phyloP scores from a whole-genome alignment of 2,329 filamentous ascomycete genomes.

The Stachybotrys elegans region DNA sequence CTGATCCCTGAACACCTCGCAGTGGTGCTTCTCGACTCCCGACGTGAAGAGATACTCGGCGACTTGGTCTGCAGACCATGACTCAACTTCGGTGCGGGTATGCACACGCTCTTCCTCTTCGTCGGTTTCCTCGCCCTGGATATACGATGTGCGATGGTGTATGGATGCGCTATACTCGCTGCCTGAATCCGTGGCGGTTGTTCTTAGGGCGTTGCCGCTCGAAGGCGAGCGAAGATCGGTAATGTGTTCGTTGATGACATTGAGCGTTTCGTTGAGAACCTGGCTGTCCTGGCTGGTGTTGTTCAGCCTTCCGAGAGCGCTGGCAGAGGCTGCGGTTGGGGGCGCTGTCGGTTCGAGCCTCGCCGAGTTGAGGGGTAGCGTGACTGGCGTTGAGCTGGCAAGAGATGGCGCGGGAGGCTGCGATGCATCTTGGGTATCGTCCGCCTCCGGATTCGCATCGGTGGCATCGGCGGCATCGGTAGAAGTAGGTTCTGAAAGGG shows the following conservation, averaged over 20 bases:
- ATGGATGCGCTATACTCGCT: conserved; percentile 85
- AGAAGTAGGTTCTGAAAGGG: conserved; percentile 17
- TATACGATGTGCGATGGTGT: conserved; percentile 78
- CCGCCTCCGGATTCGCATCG: conserved; percentile 18
- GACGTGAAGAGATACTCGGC: conserved; percentile 82
- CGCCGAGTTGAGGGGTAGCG: conserved; percentile 38
- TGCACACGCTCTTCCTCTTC: conserved; percentile 80
- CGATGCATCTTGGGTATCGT: conserved; percentile 23
- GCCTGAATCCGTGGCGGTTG: conserved; percentile 66
- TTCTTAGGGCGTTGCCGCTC: conserved; percentile 45
- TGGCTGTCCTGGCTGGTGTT: conserved; percentile 51
- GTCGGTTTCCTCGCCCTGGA: conserved; percentile 91
- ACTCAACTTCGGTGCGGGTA: conserved; percentile 65
- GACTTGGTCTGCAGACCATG: conserved; percentile 77
- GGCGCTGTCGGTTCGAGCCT: conserved; percentile 27
- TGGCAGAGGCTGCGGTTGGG: conserved; percentile 18
- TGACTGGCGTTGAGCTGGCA: conserved; percentile 26
- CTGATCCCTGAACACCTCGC: conserved; percentile 90
- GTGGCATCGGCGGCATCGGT: conserved; percentile 11
- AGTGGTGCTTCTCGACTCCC: conserved; percentile 84
- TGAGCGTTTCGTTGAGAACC: conserved; percentile 90
- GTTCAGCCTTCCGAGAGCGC: conserved; percentile 30
- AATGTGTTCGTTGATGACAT: conserved; percentile 95
- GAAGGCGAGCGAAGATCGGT: conserved; percentile 67
- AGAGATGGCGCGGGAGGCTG: conserved; percentile 22